phyloP scores from a whole-genome alignment of 2,329 filamentous ascomycete species.

The Aspergillus intermedius region DNA sequence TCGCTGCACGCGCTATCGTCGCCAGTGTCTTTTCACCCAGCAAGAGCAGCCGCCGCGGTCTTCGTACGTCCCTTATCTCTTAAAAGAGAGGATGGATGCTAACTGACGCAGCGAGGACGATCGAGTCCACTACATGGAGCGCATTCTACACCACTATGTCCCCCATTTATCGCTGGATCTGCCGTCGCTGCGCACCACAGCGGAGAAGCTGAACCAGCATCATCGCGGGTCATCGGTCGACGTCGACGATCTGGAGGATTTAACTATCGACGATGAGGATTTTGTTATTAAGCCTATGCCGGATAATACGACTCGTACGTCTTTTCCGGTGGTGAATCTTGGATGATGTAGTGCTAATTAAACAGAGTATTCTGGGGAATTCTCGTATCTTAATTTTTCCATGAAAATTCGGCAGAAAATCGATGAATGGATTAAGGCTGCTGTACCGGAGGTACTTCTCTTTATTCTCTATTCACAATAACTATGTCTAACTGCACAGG shows the following conservation, averaged over 20 bases:
- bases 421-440: conserved; percentile 37
- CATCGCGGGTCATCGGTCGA: conserved; percentile 27
- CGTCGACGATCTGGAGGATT: conserved; percentile 32
- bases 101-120: conserved; percentile 24
- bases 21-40: conserved; percentile 46
- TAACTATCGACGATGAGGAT: conserved; percentile 37
- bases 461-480: background rate
- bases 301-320: conserved; percentile 35
- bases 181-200: conserved; percentile 37
- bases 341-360: conserved; percentile 4
- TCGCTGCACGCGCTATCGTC: conserved; percentile 46
- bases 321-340: background rate
- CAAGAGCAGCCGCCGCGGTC: conserved; percentile 27
- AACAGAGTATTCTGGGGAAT: conserved; percentile 41
- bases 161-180: conserved; percentile 41
- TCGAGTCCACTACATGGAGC: conserved; percentile 41
- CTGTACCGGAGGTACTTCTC: conserved; percentile 27
- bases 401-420: conserved; percentile 39
- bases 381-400: conserved; percentile 41
- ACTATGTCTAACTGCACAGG: conserved; percentile 13
- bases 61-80: conserved; percentile 8
- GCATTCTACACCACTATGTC: conserved; percentile 43
- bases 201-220: conserved; percentile 36
- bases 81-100: background rate
- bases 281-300: conserved; percentile 35